These are phyloP conservation scores for Phoma sp. DNA, from an alignment of 2,329 filamentous ascomycete genomes.

Conservation along the genomic window DNA sequence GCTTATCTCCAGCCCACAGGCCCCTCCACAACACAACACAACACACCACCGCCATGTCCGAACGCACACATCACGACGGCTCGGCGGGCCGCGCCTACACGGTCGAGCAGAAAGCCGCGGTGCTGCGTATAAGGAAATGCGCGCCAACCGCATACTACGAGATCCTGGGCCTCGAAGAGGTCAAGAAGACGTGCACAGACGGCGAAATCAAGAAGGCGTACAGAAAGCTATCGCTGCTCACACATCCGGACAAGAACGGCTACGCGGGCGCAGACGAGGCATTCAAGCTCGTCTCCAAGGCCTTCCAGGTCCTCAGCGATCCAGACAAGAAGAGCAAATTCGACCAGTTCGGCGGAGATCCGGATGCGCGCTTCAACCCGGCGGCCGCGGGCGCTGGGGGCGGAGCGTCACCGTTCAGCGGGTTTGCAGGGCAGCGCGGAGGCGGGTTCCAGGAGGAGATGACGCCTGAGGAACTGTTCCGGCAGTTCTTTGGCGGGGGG, in stretches of 20 bases:
- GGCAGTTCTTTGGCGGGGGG: slow-evolving; percentile 90
- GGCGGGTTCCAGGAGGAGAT: slow-evolving; percentile 88
- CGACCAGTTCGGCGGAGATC: slow-evolving; percentile 89
- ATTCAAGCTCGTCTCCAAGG: slow-evolving; percentile 96
- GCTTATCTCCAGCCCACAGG: slow-evolving; percentile 1
- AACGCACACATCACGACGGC: slow-evolving; percentile 75
- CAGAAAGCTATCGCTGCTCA: slow-evolving; percentile 89
- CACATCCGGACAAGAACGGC: slow-evolving; percentile 98
- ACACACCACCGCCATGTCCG: slow-evolving; percentile 44
- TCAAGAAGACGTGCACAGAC: slow-evolving; percentile 72
- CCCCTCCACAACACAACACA: slow-evolving; percentile 13
- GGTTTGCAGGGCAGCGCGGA: slow-evolving; percentile 62
- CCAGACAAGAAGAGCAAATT: slow-evolving; percentile 89
- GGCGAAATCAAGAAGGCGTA: slow-evolving; percentile 97
- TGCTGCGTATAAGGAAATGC: slow-evolving; percentile 86
- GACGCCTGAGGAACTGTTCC: slow-evolving; percentile 95
- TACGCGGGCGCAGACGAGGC: slow-evolving; percentile 95
- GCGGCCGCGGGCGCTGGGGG: slow-evolving; percentile 56
- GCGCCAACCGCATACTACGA: slow-evolving; percentile 91
- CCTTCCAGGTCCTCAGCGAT: slow-evolving; percentile 92
- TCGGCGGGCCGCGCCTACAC: slow-evolving; percentile 81
- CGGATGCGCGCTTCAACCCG: slow-evolving; percentile 81
- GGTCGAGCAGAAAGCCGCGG: slow-evolving; percentile 87
- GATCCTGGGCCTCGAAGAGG: slow-evolving; percentile 76
- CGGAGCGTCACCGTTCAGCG: slow-evolving; percentile 66